These are phyloP conservation scores for Echeveria elegans DNA, from an alignment of 164 flowering plant species.

Conservation along the genomic window DNA sequence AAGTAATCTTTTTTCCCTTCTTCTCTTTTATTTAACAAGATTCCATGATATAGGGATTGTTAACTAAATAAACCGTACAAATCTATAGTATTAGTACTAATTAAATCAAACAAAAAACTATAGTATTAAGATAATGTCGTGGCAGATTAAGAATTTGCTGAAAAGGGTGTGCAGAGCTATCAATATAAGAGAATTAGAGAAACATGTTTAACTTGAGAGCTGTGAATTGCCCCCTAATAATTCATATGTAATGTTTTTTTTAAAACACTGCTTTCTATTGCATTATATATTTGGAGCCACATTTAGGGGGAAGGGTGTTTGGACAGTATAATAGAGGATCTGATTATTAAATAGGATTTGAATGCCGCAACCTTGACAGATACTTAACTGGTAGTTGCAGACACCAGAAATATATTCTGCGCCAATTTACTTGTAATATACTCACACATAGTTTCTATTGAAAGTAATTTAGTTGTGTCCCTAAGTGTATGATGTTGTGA, in stretches of 20 bases:
- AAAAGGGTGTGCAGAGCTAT: background rate
- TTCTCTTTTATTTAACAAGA: slow-evolving; percentile 5
- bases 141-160: background rate
- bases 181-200: background rate
- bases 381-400: background rate
- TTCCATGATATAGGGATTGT: no score
- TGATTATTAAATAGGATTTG: background rate
- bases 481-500: background rate
- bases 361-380: background rate
- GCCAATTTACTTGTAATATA: no score
- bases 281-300: background rate
- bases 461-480: background rate
- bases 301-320: background rate
- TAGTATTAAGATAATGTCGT: no score
- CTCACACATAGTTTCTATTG: no score
- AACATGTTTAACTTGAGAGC: background rate
- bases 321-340: background rate
- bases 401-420: background rate
- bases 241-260: background rate
- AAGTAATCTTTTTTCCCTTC: slow-evolving; percentile 30
- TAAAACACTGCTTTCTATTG: background rate
- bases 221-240: background rate
- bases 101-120: no score
- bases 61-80: no score
- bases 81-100: background rate